Evolutionary conservation across 768 basidiomycete genomes (phyloP), one percentile per base, ranked within the genome.

Genomic region (Cantharellus cinnabarinus): DNA sequence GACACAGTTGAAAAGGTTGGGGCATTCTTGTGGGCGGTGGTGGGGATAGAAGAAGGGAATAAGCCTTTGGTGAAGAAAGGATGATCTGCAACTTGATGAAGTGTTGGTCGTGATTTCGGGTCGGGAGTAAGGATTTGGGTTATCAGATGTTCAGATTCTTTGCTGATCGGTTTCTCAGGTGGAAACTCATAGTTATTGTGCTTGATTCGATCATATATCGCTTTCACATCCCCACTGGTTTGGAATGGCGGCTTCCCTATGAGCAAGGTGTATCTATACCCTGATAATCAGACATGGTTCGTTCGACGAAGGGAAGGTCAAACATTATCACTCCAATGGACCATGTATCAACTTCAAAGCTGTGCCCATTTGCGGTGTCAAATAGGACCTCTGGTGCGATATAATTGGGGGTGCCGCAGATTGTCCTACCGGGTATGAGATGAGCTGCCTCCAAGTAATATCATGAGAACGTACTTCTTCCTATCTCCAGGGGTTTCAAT

Each of bases 311-410:
- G 38, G 39, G 10, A 14, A 35, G 56, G 5, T 4, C 10, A 58
- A 39, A 76, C 63, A 98, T 72, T 61, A 98, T 97, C 58, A 99
- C 94, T 10, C 94, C 94, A 55, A 94, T 83, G 2, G 88, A 90
- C 94, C 94, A 99, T 4, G 90, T 86, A 68, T 99, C 94, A 38
- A 97, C 94, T 72, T 99, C 95, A 64, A 95, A 99, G 67, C 88
- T 91, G 70, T 99, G 94, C 1, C 94, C 93, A 63, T 90, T 93
- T 15, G 82, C 88, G 35, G 85, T 89, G 68, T 97, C 91, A 68
- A 94, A 95, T 64, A 99, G 73, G 34, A 98, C 91, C 68, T 98
- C 94, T 0, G 95, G 95, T 0, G 95, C 94, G 63, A 99, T 97
- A 68, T 99, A 98, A 68, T 99, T 98, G 2, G 94, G 95, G 0